Percentiles rank a stretch among this genome's conserved stretches.
phyloP scores from a whole-genome alignment of 225 moss, liverwort and hornwort genomes.

The Bryoerythrophyllum caledonicum region DNA sequence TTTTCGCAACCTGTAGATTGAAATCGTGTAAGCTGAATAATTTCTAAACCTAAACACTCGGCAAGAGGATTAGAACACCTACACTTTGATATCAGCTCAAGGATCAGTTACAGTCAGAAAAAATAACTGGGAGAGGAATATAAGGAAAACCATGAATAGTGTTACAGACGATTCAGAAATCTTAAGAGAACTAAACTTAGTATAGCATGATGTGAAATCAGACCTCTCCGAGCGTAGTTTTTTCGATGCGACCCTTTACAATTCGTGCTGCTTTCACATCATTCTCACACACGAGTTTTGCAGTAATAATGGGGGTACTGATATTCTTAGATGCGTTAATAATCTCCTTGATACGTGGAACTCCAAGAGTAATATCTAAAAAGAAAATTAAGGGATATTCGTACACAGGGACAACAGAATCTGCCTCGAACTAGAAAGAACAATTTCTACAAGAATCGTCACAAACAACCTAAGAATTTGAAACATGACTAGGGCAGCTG shows the following conservation, averaged over 20 bases:
- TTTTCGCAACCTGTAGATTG: conserved; percentile 77
- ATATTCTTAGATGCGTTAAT: conserved; percentile 99
- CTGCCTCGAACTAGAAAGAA: background rate
- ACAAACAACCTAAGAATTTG: background rate
- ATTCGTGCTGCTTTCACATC: conserved; percentile 94
- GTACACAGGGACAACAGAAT: conserved; percentile 7
- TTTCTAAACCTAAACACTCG: background rate
- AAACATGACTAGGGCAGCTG: background rate
- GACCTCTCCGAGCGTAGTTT: conserved; percentile 94
- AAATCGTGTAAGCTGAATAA: background rate
- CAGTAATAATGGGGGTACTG: conserved; percentile 97
- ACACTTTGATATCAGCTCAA: background rate
- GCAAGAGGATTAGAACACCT: background rate
- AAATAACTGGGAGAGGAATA: background rate
- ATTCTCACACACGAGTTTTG: conserved; percentile 81
- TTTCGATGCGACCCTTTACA: conserved; percentile 96
- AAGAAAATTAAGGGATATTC: conserved; percentile 30
- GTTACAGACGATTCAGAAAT: background rate
- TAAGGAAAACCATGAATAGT: background rate
- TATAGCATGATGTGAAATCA: background rate
- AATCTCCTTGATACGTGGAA: conserved; percentile 99
- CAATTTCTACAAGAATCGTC: background rate
- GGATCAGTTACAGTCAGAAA: background rate
- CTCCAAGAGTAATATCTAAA: conserved; percentile 95
- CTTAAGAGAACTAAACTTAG: background rate